phyloP scores from a whole-genome alignment of 495 filamentous ascomycete genomes.

The Daldinia concentrica region DNA sequence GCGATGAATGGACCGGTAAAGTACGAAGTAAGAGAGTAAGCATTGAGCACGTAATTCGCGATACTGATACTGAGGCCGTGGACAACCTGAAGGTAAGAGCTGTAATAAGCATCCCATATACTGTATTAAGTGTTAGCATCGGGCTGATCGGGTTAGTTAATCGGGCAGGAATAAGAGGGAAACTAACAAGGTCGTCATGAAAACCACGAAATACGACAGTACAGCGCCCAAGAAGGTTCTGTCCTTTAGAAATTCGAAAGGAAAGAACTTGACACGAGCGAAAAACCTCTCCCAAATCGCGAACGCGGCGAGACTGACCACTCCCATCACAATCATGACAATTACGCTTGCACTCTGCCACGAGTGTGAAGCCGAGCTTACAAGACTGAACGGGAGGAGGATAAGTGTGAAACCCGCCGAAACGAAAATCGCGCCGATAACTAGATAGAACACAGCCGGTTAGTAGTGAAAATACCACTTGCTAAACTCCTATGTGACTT shows the following conservation, averaged over 20 bases:
- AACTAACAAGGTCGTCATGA: conserved; percentile 66
- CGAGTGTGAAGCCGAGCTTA: conserved; percentile 54
- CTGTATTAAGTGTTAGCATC: conserved; percentile 48
- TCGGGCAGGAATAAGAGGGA: conserved; percentile 30
- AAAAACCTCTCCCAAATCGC: conserved; percentile 65
- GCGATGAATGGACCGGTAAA: conserved; percentile 70
- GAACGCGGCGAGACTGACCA: conserved; percentile 63
- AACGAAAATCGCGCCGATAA: conserved; percentile 63
- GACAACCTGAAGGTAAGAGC: conserved; percentile 78
- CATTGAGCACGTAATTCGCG: conserved; percentile 73
- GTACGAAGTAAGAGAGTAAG: conserved; percentile 74
- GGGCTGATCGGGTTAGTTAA: conserved; percentile 46
- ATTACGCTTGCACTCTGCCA: conserved; percentile 66
- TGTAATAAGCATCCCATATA: conserved; percentile 61
- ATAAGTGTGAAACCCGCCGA: conserved; percentile 67
- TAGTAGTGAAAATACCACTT: not conserved
- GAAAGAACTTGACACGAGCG: conserved; percentile 65
- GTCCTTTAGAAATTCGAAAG: conserved; percentile 64
- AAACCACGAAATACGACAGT: conserved; percentile 55
- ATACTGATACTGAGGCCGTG: conserved; percentile 67
- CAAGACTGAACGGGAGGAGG: conserved; percentile 69
- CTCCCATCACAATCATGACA: conserved; percentile 65
- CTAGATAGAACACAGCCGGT: conserved; percentile 14
- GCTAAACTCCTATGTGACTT: conserved; percentile 38
- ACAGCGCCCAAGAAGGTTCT: conserved; percentile 66